These are phyloP conservation scores for Cerrena zonata DNA, from an alignment of 1,284 basidiomycete species.

Conservation along the genomic window DNA sequence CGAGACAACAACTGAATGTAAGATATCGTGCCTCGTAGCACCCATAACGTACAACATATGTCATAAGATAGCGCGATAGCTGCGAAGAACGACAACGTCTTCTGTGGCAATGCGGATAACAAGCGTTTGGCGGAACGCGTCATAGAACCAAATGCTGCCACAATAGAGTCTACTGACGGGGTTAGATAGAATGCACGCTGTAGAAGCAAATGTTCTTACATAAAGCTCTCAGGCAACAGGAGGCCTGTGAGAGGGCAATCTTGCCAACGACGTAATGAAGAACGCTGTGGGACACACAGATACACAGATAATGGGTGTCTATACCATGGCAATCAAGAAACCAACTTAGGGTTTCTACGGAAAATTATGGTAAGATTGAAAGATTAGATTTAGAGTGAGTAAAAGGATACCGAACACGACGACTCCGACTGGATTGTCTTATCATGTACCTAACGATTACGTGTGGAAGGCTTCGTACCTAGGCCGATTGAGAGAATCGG, in stretches of 20 bases:
- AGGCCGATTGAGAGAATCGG: not conserved
- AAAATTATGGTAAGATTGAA: slow-evolving; percentile 1
- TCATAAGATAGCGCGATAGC: slow-evolving; percentile 3
- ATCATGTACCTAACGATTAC: slow-evolving; percentile 9
- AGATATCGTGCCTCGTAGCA: not conserved
- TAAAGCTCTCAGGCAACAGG: not conserved
- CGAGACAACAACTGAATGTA: not conserved
- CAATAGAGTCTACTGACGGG: not conserved
- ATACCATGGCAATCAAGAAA: slow-evolving; percentile 2
- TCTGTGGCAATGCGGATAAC: not conserved
- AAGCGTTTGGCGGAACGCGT: not conserved
- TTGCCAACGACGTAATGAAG: slow-evolving; percentile 4
- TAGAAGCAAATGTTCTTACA: not conserved
- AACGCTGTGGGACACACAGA: no score
- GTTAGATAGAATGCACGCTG: not conserved
- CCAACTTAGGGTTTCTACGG: not conserved
- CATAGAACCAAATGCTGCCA: not conserved
- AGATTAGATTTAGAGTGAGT: not conserved
- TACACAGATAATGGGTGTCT: not conserved
- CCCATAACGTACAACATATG: not conserved
- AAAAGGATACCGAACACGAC: not conserved
- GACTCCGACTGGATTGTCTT: not conserved
- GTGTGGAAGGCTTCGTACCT: not conserved
- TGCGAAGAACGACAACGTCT: not conserved
- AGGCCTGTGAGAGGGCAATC: slow-evolving; percentile 5